Conservation (phyloP, 345 rosid genomes). For the Pseudoturritis turrita region DNA sequence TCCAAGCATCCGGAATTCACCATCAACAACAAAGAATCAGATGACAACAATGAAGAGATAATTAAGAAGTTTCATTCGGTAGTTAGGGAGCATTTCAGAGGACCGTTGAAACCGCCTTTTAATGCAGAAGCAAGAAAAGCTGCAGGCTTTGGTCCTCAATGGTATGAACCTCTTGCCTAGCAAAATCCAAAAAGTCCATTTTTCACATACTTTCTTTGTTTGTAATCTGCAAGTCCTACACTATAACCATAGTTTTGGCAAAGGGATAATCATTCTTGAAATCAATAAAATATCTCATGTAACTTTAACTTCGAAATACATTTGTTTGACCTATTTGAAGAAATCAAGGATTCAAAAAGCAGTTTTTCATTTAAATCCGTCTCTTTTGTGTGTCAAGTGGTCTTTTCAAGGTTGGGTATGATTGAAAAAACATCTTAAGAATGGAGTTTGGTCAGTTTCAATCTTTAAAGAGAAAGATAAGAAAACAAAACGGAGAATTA, state of each 20-base stretch:
- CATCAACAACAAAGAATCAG: slow-evolving; percentile 22
- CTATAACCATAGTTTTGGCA: not conserved
- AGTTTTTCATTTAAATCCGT: not conserved
- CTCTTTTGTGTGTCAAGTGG: not conserved
- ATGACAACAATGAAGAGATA: slow-evolving; percentile 39
- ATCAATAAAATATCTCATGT: slow-evolving; percentile 3
- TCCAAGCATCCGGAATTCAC: slow-evolving; percentile 27
- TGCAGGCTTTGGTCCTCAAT: slow-evolving; percentile 80
- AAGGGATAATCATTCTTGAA: slow-evolving; percentile 1
- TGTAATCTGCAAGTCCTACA: slow-evolving; percentile 4
- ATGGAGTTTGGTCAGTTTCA: slow-evolving; percentile 16
- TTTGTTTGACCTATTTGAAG: not conserved
- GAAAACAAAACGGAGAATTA: not conserved
- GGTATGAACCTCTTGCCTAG: slow-evolving; percentile 81
- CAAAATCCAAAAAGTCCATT: not conserved
- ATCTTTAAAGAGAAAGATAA: not conserved
- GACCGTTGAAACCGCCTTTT: slow-evolving; percentile 94
- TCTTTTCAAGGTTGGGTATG: not conserved
- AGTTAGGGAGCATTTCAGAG: slow-evolving; percentile 75
- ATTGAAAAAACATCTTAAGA: slow-evolving; percentile 12
- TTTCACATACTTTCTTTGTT: not conserved
- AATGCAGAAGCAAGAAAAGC: slow-evolving; percentile 83
- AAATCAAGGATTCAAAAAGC: not conserved
- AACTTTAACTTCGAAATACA: slow-evolving; percentile 7
- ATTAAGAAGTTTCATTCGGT: slow-evolving; percentile 57